phyloP scores from a whole-genome alignment of 1,139 yeast species.

The Lizanozyma gosingica region DNA sequence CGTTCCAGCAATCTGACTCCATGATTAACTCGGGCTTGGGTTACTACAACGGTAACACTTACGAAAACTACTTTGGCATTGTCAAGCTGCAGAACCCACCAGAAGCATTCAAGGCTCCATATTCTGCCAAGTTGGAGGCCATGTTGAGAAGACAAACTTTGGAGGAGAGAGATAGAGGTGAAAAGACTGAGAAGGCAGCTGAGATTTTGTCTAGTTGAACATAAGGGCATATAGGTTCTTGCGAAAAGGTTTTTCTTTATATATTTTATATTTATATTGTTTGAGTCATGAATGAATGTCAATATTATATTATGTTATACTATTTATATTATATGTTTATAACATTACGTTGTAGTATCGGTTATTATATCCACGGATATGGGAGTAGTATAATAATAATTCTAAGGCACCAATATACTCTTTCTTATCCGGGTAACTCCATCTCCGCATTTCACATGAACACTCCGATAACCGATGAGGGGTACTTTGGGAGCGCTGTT shows the following conservation, averaged over 20 bases:
- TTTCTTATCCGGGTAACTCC: too few species aligned
- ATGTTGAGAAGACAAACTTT: slow-evolving; percentile 46
- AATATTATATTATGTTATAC: too few species aligned
- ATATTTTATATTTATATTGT: not conserved
- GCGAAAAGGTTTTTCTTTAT: not conserved
- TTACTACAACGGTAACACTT: slow-evolving; percentile 75
- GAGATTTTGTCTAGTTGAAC: slow-evolving; percentile 16
- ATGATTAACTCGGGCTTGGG: slow-evolving; percentile 84
- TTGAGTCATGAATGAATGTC: not conserved
- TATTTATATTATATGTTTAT: too few species aligned
- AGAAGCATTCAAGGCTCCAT: slow-evolving; percentile 50
- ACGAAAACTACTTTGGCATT: slow-evolving; percentile 59
- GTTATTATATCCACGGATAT: too few species aligned
- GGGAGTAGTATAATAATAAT: too few species aligned
- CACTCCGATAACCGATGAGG: too few species aligned
- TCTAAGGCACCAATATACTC: too few species aligned
- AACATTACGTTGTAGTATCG: too few species aligned
- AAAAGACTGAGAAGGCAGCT: slow-evolving; percentile 34
- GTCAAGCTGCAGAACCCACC: slow-evolving; percentile 48
- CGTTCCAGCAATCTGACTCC: slow-evolving; percentile 80
- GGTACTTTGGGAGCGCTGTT: too few species aligned
- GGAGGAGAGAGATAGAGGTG: slow-evolving; percentile 41
- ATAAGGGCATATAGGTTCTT: not conserved
- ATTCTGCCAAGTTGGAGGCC: slow-evolving; percentile 39
- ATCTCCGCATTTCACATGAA: too few species aligned